Evolutionary conservation across 23 red algal species (phyloP).

Genomic region (Pyropia yezoensis): DNA sequence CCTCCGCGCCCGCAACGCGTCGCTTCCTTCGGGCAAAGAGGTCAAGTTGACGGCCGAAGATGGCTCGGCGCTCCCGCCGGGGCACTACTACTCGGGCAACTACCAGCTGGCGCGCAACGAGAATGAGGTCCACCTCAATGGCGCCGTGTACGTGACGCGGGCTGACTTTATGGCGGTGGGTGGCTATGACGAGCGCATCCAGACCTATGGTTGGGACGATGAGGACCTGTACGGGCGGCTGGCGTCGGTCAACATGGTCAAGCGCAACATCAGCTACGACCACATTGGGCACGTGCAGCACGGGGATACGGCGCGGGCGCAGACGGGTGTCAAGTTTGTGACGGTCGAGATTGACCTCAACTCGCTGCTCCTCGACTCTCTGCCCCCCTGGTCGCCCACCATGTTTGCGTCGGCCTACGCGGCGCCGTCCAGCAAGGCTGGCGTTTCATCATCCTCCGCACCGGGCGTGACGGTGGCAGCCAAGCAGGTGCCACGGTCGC

Average conservation of each 20-base stretch:
- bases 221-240: conserved; percentile 62
- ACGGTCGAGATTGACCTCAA: conserved; percentile 70
- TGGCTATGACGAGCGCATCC: conserved; percentile 75
- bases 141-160: conserved; percentile 33
- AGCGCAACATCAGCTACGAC: conserved; percentile 48
- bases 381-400: conserved; percentile 34
- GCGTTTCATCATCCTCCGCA: background rate
- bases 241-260: conserved; percentile 9
- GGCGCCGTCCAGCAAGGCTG: background rate
- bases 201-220: conserved; percentile 78
- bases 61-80: background rate
- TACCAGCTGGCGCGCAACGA: conserved; percentile 40
- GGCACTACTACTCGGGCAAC: conserved; percentile 53
- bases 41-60: background rate
- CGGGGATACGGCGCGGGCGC: conserved; percentile 23
- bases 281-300: conserved; percentile 50
- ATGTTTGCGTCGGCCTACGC: background rate
- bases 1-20: background rate
- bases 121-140: conserved; percentile 77
- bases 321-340: conserved; percentile 45
- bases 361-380: conserved; percentile 27
- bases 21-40: background rate
- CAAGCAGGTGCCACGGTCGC: conserved; percentile 24
- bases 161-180: conserved; percentile 31
- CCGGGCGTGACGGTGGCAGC: conserved; percentile 11